A percentile compares a stretch with the other conserved stretches of the same genome.
Evolutionary conservation across 345 rosid genomes (phyloP).

Genomic region (Cardiospermum halicacabum): DNA sequence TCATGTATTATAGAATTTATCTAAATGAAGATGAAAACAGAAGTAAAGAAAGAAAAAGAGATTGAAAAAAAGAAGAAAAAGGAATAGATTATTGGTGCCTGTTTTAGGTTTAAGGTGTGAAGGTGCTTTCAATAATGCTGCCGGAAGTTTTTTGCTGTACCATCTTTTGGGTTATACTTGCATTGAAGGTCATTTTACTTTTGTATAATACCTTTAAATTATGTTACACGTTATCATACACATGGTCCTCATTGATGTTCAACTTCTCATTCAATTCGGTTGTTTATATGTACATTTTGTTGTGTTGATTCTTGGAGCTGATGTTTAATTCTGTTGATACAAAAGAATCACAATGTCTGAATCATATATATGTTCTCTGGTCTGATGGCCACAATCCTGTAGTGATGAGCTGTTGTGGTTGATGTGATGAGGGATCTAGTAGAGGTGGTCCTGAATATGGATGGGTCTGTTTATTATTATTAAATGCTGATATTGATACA

Average conservation of each 20-base stretch:
- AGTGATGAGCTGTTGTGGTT: background rate
- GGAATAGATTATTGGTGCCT: constrained; percentile 13
- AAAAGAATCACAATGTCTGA: background rate
- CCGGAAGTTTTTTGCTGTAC: constrained; percentile 5
- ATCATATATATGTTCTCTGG: background rate
- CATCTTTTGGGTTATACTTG: constrained; percentile 5
- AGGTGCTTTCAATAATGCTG: constrained; percentile 9
- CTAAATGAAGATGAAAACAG: constrained; percentile 13
- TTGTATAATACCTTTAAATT: constrained; percentile 9
- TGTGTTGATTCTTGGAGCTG: too few relatives aligned
- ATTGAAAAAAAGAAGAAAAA: constrained; percentile 9
- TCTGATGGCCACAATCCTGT: background rate
- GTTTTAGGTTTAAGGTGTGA: constrained; percentile 10
- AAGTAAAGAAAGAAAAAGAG: background rate
- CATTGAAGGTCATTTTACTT: constrained; percentile 7
- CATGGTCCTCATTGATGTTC: background rate
- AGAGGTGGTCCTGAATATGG: background rate
- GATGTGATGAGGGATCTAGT: background rate
- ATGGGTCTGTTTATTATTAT: background rate
- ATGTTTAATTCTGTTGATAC: background rate
- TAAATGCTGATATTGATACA: background rate
- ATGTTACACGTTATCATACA: background rate
- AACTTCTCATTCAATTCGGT: background rate
- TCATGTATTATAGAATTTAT: constrained; percentile 30
- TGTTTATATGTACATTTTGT: background rate